Conservation (phyloP, 1,284 basidiomycete species). For the Naganishia sp. region DNA sequence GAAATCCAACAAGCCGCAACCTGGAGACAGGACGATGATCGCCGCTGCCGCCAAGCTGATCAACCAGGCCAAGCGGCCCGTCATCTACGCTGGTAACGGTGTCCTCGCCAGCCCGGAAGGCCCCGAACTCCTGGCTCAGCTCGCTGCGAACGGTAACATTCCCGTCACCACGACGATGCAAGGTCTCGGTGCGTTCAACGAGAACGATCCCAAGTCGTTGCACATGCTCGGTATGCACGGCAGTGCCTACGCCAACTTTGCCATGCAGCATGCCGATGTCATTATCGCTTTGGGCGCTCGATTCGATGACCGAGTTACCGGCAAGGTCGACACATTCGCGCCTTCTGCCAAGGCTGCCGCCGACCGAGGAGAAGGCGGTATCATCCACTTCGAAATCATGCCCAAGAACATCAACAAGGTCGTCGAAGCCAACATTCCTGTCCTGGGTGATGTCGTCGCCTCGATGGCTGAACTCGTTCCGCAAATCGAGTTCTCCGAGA, state of each 20-base stretch:
- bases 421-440: conserved; percentile 87
- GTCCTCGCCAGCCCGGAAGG: conserved; percentile 80
- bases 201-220: conserved; percentile 79
- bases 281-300: conserved; percentile 95
- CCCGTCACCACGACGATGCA: conserved; percentile 96
- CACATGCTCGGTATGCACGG: conserved; percentile 99
- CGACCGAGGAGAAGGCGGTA: conserved; percentile 81
- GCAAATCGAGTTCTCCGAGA: conserved; percentile 65
- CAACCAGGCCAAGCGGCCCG: conserved; percentile 83
- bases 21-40: conserved; percentile 69
- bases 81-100: conserved; percentile 94
- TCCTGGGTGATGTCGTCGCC: conserved; percentile 87
- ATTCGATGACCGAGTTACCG: conserved; percentile 98
- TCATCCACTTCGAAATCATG: conserved; percentile 98
- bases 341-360: conserved; percentile 88
- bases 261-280: conserved; percentile 95
- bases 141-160: conserved; percentile 84
- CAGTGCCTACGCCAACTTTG: conserved; percentile 92
- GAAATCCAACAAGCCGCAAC: conserved; percentile 58
- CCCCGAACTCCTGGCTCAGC: conserved; percentile 76
- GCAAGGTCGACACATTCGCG: conserved; percentile 85
- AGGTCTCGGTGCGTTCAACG: conserved; percentile 93
- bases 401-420: conserved; percentile 99
- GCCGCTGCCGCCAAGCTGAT: conserved; percentile 84
- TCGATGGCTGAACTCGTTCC: conserved; percentile 82